Conservation (phyloP, 1,139 yeast species). For the Waltiozyma sp. region DNA sequence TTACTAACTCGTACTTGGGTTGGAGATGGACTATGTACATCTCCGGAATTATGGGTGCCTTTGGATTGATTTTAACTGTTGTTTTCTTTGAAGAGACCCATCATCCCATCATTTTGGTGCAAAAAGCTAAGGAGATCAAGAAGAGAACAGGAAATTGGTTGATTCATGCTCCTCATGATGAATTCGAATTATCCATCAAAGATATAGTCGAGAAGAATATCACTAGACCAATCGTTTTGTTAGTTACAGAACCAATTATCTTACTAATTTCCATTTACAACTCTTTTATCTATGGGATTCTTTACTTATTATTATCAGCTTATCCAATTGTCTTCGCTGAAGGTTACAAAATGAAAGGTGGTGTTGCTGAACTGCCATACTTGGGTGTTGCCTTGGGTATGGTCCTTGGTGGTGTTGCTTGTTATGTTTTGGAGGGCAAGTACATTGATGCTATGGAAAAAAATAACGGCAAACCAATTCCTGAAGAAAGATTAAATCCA, state of each 20-base stretch:
- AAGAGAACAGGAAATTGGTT: constrained; percentile 62
- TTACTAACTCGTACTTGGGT: constrained; percentile 41
- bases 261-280: constrained; percentile 61
- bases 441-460: constrained; percentile 30
- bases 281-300: constrained; percentile 75
- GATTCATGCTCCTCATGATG: constrained; percentile 76
- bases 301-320: constrained; percentile 69
- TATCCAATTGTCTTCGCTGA: constrained; percentile 62
- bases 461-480: constrained; percentile 52
- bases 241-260: constrained; percentile 63
- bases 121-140: constrained; percentile 54
- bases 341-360: constrained; percentile 46
- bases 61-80: constrained; percentile 27
- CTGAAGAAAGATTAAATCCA: constrained; percentile 72
- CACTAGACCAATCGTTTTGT: constrained; percentile 59
- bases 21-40: constrained; percentile 76
- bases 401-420: constrained; percentile 41
- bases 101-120: constrained; percentile 43
- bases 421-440: constrained; percentile 25
- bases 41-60: constrained; percentile 48
- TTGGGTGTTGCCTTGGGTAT: constrained; percentile 52
- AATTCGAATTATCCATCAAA: constrained; percentile 44
- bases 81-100: constrained; percentile 54
- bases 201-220: constrained; percentile 63
- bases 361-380: constrained; percentile 55